Percentiles rank a stretch among this genome's conserved stretches.
Evolutionary conservation across 1,139 yeast species (phyloP).

Genomic region (Ogataea hybrid): DNA sequence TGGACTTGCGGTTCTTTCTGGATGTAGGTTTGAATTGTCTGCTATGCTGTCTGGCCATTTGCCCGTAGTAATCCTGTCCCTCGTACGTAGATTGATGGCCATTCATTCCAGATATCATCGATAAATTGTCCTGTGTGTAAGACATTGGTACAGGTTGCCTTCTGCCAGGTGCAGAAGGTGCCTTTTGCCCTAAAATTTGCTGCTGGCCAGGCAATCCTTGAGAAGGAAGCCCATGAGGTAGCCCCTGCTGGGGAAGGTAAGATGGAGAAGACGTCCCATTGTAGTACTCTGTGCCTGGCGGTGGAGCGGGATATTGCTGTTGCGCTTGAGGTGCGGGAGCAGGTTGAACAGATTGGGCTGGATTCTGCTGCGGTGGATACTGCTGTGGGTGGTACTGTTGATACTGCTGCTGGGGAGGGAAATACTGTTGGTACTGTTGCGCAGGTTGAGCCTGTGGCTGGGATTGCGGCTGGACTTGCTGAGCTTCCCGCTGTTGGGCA

Average conservation of each 20-base stretch:
- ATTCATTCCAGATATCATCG: slow-evolving; percentile 20
- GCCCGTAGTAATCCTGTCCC: slow-evolving; percentile 17
- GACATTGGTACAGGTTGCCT: slow-evolving; percentile 25
- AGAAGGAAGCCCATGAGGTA: slow-evolving; percentile 32
- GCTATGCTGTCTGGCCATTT: slow-evolving; percentile 12
- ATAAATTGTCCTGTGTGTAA: slow-evolving; percentile 23
- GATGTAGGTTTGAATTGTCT: slow-evolving; percentile 33
- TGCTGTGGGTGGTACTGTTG: slow-evolving; percentile 16
- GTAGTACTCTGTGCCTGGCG: slow-evolving; percentile 2
- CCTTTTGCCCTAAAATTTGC: slow-evolving; percentile 22
- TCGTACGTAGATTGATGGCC: slow-evolving; percentile 16
- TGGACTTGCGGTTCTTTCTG: slow-evolving; percentile 32
- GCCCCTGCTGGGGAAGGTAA: slow-evolving; percentile 27
- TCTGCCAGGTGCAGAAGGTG: slow-evolving; percentile 22
- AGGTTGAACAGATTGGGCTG: neutral
- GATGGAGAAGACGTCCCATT: slow-evolving; percentile 29
- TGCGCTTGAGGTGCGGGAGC: neutral
- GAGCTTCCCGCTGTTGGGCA: slow-evolving; percentile 13
- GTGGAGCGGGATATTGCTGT: slow-evolving; percentile 6
- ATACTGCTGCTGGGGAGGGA: slow-evolving; percentile 4
- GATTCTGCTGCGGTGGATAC: too few species aligned
- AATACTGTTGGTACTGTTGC: slow-evolving; percentile 8
- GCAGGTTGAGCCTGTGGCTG: slow-evolving; percentile 8
- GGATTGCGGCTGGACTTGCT: slow-evolving; percentile 10
- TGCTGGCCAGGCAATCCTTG: slow-evolving; percentile 32